Evolutionary conservation across 2,329 filamentous ascomycete genomes (phyloP).

Genomic region (Graphiopsis chlorocephala): DNA sequence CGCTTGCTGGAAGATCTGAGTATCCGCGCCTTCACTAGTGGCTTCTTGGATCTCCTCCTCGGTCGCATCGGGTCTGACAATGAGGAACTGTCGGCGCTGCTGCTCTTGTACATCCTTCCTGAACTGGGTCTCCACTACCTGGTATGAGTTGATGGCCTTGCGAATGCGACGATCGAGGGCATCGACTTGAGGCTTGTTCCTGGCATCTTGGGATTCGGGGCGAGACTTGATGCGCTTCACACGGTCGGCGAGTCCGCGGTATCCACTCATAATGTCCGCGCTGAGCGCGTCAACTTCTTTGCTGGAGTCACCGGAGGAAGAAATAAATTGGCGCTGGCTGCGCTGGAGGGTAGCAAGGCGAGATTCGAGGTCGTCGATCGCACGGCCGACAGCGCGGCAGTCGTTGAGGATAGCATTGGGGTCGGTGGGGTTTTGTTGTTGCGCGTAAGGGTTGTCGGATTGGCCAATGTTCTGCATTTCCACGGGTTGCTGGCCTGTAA

Average conservation of each 20-base stretch:
- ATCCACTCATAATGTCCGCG: conserved; percentile 77
- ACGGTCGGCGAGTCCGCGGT: conserved; percentile 74
- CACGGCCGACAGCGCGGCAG: conserved; percentile 74
- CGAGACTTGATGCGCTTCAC: conserved; percentile 81
- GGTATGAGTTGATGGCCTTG: conserved; percentile 76
- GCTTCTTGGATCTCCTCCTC: conserved; percentile 75
- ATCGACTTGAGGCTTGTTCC: conserved; percentile 77
- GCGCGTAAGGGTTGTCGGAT: conserved; percentile 32
- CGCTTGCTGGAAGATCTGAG: conserved; percentile 84
- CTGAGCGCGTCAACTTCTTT: conserved; percentile 68
- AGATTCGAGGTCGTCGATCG: conserved; percentile 70
- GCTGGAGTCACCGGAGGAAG: conserved; percentile 62
- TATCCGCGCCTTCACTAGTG: conserved; percentile 67
- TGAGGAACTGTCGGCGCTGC: conserved; percentile 84
- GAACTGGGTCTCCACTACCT: conserved; percentile 75
- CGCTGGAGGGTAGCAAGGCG: conserved; percentile 70
- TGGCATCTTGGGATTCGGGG: conserved; percentile 66
- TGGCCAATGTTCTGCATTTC: conserved; percentile 67
- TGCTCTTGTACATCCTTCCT: conserved; percentile 77
- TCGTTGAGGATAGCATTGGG: conserved; percentile 80
- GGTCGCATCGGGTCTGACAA: conserved; percentile 68
- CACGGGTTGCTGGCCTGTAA: conserved; percentile 40
- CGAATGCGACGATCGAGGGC: conserved; percentile 78
- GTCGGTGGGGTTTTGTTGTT: conserved; percentile 45
- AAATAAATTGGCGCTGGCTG: conserved; percentile 70